phyloP scores from a whole-genome alignment of 176 grass and related monocot species.

The Musa troglodytarum region DNA sequence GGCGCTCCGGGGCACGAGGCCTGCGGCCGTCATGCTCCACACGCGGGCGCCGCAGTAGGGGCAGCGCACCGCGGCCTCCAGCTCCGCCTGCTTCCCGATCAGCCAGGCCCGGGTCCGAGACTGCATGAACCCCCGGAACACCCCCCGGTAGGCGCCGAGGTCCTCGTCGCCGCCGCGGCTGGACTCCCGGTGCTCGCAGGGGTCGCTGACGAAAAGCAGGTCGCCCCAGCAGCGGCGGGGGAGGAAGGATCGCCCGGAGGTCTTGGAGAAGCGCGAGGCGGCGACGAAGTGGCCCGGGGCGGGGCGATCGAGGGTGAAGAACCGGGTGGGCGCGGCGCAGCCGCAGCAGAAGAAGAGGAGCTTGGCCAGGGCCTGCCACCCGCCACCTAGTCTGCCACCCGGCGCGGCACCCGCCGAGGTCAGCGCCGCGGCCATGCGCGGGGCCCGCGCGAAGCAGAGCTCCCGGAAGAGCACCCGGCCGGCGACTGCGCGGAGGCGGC shows the following conservation, averaged over 20 bases:
- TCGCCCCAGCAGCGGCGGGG: slow-evolving; percentile 46
- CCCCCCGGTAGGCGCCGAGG: slow-evolving; percentile 61
- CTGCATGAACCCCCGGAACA: slow-evolving; percentile 64
- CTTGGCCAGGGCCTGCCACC: slow-evolving; percentile 65
- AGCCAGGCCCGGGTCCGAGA: slow-evolving; percentile 54
- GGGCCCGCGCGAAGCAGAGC: slow-evolving; percentile 54
- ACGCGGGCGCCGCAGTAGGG: slow-evolving; percentile 67
- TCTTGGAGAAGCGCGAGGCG: slow-evolving; percentile 69
- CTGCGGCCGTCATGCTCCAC: slow-evolving; percentile 66
- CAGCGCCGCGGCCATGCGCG: slow-evolving; percentile 47
- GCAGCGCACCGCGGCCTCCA: slow-evolving; percentile 50
- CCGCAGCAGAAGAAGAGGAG: slow-evolving; percentile 68
- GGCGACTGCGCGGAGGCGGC: slow-evolving; percentile 40
- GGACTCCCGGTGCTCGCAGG: slow-evolving; percentile 47
- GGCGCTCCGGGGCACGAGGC: slow-evolving; percentile 47
- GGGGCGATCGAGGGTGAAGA: slow-evolving; percentile 3
- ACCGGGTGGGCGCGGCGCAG: slow-evolving; percentile 1
- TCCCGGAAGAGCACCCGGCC: slow-evolving; percentile 58
- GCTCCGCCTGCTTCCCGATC: slow-evolving; percentile 31
- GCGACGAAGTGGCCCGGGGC: slow-evolving; percentile 38
- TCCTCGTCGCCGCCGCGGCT: not conserved
- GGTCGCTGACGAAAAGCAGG: slow-evolving; percentile 68
- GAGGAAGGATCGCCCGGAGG: slow-evolving; percentile 54
- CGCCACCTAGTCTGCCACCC: slow-evolving; percentile 36
- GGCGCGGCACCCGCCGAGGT: not conserved